These are phyloP conservation scores for Corrigiola litoralis DNA, from an alignment of 179 eudicot species.

Conservation along the genomic window DNA sequence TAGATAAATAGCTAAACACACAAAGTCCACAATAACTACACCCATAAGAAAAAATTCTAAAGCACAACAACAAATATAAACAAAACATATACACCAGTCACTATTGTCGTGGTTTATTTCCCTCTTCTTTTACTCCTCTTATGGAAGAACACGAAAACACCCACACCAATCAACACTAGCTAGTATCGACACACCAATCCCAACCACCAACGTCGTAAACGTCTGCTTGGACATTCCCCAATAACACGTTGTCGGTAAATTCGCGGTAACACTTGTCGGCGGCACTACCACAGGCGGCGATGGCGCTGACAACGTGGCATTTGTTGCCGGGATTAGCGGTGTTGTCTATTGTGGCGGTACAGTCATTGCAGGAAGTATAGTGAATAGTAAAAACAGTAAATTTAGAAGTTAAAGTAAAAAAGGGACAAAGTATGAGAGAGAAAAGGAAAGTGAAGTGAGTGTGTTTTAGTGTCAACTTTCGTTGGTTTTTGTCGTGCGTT, in stretches of 20 bases:
- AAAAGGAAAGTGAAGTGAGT: background rate
- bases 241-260: background rate
- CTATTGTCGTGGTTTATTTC: too few relatives aligned
- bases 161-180: constrained; percentile 50
- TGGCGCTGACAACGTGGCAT: constrained; percentile 14
- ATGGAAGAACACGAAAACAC: constrained; percentile 48
- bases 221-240: constrained; percentile 25
- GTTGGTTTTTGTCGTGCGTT: constrained; percentile 11
- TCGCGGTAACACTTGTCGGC: background rate
- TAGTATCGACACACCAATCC: constrained; percentile 61
- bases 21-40: background rate
- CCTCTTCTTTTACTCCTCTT: constrained; percentile 37
- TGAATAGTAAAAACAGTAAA: background rate
- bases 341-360: constrained; percentile 16
- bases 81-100: constrained; percentile 31
- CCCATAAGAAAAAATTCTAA: background rate
- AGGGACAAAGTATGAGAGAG: constrained; percentile 5
- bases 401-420: background rate
- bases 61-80: background rate
- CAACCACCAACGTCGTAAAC: constrained; percentile 55
- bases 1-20: too few relatives aligned
- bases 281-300: constrained; percentile 15
- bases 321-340: constrained; percentile 20
- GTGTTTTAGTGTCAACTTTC: background rate
- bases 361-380: background rate